Base-by-base conservation (phyloP, 169 alveolate species). In the Blepharisma undulans region DNA sequence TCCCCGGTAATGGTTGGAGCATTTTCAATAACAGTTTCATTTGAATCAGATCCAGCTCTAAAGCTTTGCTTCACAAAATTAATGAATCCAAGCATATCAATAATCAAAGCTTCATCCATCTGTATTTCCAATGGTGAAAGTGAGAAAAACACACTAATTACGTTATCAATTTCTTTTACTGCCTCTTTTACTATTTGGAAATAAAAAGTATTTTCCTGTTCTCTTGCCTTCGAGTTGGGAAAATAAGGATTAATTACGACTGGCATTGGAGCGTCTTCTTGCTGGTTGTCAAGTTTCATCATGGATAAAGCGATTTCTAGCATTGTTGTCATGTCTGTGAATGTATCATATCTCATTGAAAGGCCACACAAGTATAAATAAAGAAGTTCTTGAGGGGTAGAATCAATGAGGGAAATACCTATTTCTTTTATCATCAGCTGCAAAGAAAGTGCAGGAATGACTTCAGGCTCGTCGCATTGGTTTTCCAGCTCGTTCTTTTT, bases 251-350 rank as follows among this genome's bases (percentile, higher is more conserved):
- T 66, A 33, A 88, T 27, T 0, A 88, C 29, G 30, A 88, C 92
- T 29, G 92, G 92, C 22, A 33, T 25, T 3, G 30, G 76, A 19
- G 92, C 22, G 76, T 32, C 77, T 33, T 27, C 66, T 34, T 36
- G 92, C 25, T 88, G 87, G 25, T 88, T 88, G 25, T 72, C 92
- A 19, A 72, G 30, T 86, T 86, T 72, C 84, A 86, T 29, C 34
- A 25, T 32, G 22, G 29, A 21, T 21, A 86, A 30, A 8, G 19
- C 7, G 14, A 86, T 25, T 19, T 30, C 29, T 22, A 60, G 30
- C 29, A 33, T 25, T 0, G 30, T 30, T 18, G 48, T 86, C n/a
- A 25, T 86, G 80, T 86, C 72, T 21, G 6, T 34, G n/a, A 60
- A 72, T 27, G 1, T 30, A n/a, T 21, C 32, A 27, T 25, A 86